A percentile compares a stretch with the other conserved stretches of the same genome.
phyloP scores from a whole-genome alignment of 805 yeast genomes.

The Zygosaccharomyces bisporus region DNA sequence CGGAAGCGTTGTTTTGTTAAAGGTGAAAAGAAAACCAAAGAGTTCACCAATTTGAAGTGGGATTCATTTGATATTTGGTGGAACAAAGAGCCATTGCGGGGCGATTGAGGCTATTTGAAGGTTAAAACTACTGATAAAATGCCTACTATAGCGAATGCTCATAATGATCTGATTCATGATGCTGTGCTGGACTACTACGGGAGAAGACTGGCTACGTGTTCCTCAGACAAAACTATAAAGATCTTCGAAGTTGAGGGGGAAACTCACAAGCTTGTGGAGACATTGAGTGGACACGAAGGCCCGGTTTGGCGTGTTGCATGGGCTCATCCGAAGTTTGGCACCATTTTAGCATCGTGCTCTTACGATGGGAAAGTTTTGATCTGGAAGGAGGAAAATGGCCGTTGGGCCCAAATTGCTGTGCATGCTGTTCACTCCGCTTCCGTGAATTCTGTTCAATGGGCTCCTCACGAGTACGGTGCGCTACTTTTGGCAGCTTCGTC shows the following conservation, averaged over 20 bases:
- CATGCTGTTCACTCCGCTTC: conserved; percentile 89
- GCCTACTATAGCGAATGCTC: conserved; percentile 90
- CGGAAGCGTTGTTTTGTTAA: neutral
- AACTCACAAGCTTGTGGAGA: conserved; percentile 73
- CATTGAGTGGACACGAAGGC: conserved; percentile 90
- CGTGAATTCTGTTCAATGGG: conserved; percentile 94
- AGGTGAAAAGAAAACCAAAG: neutral
- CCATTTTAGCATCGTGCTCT: conserved; percentile 88
- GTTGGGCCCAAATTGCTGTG: conserved; percentile 83
- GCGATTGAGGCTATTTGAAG: conserved; percentile 2
- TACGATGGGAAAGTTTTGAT: conserved; percentile 92
- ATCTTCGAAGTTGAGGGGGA: conserved; percentile 89
- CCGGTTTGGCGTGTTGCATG: conserved; percentile 99
- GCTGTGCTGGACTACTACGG: conserved; percentile 98
- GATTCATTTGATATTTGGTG: neutral
- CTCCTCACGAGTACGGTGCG: conserved; percentile 96
- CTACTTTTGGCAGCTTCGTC: conserved; percentile 84
- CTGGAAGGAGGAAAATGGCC: conserved; percentile 91
- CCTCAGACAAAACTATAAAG: conserved; percentile 93
- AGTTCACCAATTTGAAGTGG: neutral
- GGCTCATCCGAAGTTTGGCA: conserved; percentile 99
- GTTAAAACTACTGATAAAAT: conserved; percentile 11
- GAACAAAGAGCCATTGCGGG: neutral
- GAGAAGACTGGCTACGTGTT: conserved; percentile 90
- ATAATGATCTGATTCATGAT: conserved; percentile 90